Conservation (phyloP, 2,329 filamentous ascomycete species). For the Trichoderma atrobrunneum region DNA sequence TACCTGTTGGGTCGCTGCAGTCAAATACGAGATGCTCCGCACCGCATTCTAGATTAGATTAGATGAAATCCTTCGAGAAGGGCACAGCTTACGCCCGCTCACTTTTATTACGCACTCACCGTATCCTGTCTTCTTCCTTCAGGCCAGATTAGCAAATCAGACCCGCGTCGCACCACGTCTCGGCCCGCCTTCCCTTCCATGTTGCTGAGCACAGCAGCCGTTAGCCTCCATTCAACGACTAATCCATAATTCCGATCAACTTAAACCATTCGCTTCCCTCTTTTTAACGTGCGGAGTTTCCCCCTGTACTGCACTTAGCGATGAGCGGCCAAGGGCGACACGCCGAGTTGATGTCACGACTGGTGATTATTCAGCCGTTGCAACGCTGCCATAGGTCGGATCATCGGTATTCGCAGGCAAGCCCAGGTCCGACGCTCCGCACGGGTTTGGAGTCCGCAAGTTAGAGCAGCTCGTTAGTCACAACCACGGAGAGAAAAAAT, state of each 20-base stretch:
- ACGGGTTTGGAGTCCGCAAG: constrained; percentile 6
- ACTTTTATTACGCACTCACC: not conserved
- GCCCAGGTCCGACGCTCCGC: constrained; percentile 12
- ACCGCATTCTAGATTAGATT: not conserved
- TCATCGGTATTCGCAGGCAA: constrained; percentile 9
- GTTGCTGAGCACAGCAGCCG: not conserved
- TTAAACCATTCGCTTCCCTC: not conserved
- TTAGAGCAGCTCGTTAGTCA: not conserved
- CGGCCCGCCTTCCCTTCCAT: not conserved
- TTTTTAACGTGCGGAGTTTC: constrained; percentile 7
- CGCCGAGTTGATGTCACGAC: constrained; percentile 12
- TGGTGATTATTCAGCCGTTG: constrained; percentile 5
- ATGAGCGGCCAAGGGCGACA: not conserved
- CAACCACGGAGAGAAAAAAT: not conserved
- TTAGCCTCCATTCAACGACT: not conserved
- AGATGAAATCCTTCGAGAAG: not conserved
- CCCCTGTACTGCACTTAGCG: not conserved
- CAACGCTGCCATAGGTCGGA: constrained; percentile 4
- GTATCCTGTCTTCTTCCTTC: not conserved
- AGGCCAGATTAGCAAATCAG: not conserved
- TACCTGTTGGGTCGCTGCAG: not conserved
- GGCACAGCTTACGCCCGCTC: not conserved
- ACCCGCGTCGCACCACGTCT: not conserved
- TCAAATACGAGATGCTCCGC: not conserved
- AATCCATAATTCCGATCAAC: not conserved